Evolutionary conservation across 345 rosid genomes (phyloP).

Genomic region (Corchorus capsularis): DNA sequence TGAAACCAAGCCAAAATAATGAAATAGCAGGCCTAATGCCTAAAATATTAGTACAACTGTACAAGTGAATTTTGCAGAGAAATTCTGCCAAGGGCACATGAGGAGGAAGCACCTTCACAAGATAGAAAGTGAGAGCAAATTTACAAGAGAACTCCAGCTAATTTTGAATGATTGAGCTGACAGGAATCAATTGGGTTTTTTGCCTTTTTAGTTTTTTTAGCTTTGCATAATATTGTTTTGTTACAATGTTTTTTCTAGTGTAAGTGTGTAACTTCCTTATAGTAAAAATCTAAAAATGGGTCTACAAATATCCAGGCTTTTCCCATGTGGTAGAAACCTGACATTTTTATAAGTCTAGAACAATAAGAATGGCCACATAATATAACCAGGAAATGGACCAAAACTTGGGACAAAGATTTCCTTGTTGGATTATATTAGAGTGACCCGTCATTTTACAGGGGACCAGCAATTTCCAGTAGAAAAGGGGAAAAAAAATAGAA

Average conservation of each 20-base stretch:
- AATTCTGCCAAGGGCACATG: slow-evolving; percentile 6
- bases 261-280: neutral
- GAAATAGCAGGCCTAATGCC: neutral
- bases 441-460: slow-evolving; percentile 25
- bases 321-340: neutral
- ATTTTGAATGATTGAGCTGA: slow-evolving; percentile 1
- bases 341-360: neutral
- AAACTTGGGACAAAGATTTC: slow-evolving; percentile 20
- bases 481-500: neutral
- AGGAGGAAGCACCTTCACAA: neutral
- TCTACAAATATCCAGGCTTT: neutral
- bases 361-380: neutral
- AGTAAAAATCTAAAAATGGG: neutral
- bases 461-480: slow-evolving; percentile 3
- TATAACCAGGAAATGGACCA: slow-evolving; percentile 13
- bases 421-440: slow-evolving; percentile 18
- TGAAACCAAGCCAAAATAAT: neutral
- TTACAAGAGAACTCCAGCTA: slow-evolving; percentile 9
- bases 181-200: neutral
- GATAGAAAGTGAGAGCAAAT: neutral
- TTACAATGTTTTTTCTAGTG: neutral
- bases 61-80: neutral
- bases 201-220: neutral
- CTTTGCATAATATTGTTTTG: neutral
- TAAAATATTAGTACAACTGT: neutral